A percentile compares a stretch with the other conserved stretches of the same genome.
These are phyloP conservation scores for Fusarium sp. DNA, from an alignment of 2,329 filamentous ascomycete species.

Conservation along the genomic window DNA sequence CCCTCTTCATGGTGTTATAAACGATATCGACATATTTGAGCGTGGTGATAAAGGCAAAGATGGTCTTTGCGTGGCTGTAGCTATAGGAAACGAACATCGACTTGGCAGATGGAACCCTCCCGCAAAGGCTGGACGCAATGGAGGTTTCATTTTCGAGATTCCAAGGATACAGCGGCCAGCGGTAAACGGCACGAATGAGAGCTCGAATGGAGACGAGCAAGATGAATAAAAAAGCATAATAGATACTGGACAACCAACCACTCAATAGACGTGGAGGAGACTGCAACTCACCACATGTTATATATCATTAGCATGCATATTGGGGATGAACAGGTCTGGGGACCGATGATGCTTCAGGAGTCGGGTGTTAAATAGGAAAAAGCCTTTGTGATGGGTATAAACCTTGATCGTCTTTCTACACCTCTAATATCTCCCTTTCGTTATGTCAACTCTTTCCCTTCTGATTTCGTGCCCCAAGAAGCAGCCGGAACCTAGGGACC, in stretches of 20 bases:
- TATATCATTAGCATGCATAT: constrained; percentile 25
- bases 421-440: neutral
- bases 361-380: constrained; percentile 17
- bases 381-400: constrained; percentile 24
- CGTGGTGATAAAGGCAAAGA: constrained; percentile 78
- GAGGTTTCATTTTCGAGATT: constrained; percentile 88
- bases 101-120: constrained; percentile 81
- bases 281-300: constrained; percentile 17
- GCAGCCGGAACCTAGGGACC: neutral
- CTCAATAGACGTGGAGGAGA: constrained; percentile 37
- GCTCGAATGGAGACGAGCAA: constrained; percentile 28
- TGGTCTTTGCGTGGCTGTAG: constrained; percentile 85
- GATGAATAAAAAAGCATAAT: constrained; percentile 39
- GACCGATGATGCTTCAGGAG: constrained; percentile 9
- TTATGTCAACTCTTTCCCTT: neutral
- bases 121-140: constrained; percentile 71
- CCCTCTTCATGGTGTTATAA: constrained; percentile 78
- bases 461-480: neutral
- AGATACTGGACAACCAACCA: constrained; percentile 28
- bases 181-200: constrained; percentile 47
- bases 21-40: constrained; percentile 88
- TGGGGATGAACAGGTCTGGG: neutral
- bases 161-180: constrained; percentile 54
- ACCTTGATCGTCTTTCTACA: constrained; percentile 24
- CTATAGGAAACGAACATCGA: constrained; percentile 84